Evolutionary conservation across 495 filamentous ascomycete species (phyloP).

Genomic region (Neurospora cerealis): DNA sequence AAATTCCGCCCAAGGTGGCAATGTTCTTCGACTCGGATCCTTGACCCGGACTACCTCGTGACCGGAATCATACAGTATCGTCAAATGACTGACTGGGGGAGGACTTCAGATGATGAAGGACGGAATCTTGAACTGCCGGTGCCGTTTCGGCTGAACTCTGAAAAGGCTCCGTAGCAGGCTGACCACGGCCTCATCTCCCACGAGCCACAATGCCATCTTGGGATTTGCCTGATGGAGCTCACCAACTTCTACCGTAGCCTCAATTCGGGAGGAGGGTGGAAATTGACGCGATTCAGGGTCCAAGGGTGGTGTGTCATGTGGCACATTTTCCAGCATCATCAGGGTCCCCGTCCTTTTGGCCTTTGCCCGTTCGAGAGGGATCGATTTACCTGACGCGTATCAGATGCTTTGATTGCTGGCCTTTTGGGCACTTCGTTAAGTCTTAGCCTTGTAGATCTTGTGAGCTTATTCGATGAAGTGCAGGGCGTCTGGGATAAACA

Average conservation of each 20-base stretch:
- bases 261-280: background rate
- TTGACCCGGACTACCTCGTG: background rate
- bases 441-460: background rate
- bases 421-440: background rate
- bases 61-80: background rate
- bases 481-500: background rate
- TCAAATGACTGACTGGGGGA: background rate
- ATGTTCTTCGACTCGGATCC: background rate
- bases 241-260: background rate
- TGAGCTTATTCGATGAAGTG: background rate
- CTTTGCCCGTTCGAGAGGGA: background rate
- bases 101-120: background rate
- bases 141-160: background rate
- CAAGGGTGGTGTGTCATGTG: background rate
- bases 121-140: background rate
- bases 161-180: background rate
- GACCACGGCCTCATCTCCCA: background rate
- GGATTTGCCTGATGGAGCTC: background rate
- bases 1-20: background rate
- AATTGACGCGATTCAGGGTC: background rate
- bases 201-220: background rate
- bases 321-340: background rate
- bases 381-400: background rate
- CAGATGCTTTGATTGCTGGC: background rate
- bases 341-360: background rate